These are phyloP conservation scores for Withania somnifera DNA, from an alignment of 305 asterid species.

Conservation along the genomic window DNA sequence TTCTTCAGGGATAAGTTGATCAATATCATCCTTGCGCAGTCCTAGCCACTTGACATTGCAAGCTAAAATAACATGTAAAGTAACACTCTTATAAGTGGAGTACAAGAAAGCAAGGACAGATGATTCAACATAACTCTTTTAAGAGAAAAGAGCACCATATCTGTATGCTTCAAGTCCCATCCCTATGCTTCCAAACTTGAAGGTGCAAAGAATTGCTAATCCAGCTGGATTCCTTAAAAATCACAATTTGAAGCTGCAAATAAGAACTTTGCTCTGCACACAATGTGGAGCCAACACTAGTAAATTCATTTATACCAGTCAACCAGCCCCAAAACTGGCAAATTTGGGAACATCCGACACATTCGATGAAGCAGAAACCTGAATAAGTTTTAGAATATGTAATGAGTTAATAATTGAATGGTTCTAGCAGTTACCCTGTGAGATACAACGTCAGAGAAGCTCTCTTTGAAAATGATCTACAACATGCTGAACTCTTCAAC, in stretches of 20 bases:
- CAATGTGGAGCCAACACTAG: background rate
- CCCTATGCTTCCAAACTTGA: slow-evolving; percentile 72
- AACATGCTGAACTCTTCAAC: background rate
- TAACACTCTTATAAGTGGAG: background rate
- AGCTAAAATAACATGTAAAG: slow-evolving; percentile 26
- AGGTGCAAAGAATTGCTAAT: slow-evolving; percentile 84
- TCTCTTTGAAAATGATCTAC: background rate
- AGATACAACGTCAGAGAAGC: background rate
- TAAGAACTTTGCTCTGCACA: background rate
- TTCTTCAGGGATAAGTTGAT: slow-evolving; percentile 60
- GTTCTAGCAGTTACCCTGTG: background rate
- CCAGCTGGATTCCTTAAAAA: slow-evolving; percentile 87
- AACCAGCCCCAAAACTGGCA: slow-evolving; percentile 71
- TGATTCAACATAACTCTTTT: background rate
- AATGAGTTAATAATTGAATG: background rate
- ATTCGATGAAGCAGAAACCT: slow-evolving; percentile 78
- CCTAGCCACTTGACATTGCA: slow-evolving; percentile 93
- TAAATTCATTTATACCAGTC: slow-evolving; percentile 55
- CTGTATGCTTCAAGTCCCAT: slow-evolving; percentile 94
- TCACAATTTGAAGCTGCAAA: background rate
- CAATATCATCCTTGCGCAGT: slow-evolving; percentile 63
- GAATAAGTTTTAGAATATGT: background rate
- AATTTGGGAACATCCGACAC: slow-evolving; percentile 50
- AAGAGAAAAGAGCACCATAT: slow-evolving; percentile 44
- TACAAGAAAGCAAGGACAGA: background rate